Evolutionary conservation across 1,284 basidiomycete genomes (phyloP).

Genomic region (Heterobasidion occidentale): DNA sequence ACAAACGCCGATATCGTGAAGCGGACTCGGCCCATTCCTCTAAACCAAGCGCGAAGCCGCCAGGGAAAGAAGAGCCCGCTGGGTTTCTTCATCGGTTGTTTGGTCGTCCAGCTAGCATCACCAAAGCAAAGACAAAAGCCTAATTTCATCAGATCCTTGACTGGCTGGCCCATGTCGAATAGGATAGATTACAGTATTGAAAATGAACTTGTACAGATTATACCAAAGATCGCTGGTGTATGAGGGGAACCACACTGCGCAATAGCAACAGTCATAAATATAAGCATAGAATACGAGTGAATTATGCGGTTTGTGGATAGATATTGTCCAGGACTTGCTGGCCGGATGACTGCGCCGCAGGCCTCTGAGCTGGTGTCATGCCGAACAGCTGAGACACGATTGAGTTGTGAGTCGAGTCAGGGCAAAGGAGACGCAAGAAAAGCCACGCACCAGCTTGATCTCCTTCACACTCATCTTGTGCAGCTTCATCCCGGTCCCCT

Average conservation of each 20-base stretch:
- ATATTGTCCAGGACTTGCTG: background rate
- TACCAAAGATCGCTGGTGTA: background rate
- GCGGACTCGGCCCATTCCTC: background rate
- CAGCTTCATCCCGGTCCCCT: constrained; percentile 49
- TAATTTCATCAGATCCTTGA: too few relatives aligned
- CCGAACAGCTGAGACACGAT: constrained; percentile 11
- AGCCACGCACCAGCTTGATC: constrained; percentile 34
- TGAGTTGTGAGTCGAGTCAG: background rate
- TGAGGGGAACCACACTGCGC: background rate
- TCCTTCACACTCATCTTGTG: constrained; percentile 58
- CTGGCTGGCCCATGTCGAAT: too few relatives aligned
- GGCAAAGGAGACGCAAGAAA: constrained; percentile 5
- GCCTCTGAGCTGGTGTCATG: constrained; percentile 7
- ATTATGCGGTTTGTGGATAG: background rate
- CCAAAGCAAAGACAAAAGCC: too few relatives aligned
- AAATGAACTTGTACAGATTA: background rate
- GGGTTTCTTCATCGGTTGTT: too few relatives aligned
- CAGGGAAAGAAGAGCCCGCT: too few relatives aligned
- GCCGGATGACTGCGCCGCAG: background rate
- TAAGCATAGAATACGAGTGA: background rate
- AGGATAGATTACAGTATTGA: too few relatives aligned
- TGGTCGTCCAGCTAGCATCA: too few relatives aligned
- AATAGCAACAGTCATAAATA: background rate
- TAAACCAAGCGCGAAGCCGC: too few relatives aligned
- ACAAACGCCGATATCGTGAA: constrained; percentile 52